phyloP scores from a whole-genome alignment of 2,329 filamentous ascomycete species.

The Pleochaeta shiraiana region DNA sequence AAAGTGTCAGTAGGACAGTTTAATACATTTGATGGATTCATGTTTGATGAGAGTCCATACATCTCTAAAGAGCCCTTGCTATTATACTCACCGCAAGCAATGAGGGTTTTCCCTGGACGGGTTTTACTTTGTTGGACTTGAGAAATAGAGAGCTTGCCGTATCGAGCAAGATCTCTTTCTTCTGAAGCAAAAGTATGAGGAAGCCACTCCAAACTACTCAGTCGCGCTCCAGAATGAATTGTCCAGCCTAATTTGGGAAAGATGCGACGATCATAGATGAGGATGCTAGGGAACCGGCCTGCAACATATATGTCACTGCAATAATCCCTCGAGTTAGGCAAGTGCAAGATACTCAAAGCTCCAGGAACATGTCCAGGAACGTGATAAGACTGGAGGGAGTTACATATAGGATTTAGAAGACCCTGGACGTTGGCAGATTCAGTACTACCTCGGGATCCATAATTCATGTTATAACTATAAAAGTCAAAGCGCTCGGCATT shows the following conservation, averaged over 20 bases:
- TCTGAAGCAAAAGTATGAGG: constrained; percentile 44
- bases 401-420: constrained; percentile 30
- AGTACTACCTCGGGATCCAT: constrained; percentile 9
- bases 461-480: constrained; percentile 14
- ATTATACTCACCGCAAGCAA: constrained; percentile 80
- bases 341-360: constrained; percentile 62
- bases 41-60: constrained; percentile 37
- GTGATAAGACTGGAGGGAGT: constrained; percentile 54
- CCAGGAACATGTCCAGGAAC: no score
- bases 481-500: constrained; percentile 8
- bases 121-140: constrained; percentile 31
- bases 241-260: constrained; percentile 60
- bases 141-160: constrained; percentile 31
- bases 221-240: constrained; percentile 58
- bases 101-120: constrained; percentile 38
- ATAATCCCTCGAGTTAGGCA: constrained; percentile 30
- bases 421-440: constrained; percentile 12
- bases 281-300: constrained; percentile 69
- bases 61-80: constrained; percentile 76
- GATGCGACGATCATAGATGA: constrained; percentile 73
- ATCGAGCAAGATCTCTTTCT: constrained; percentile 34
- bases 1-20: constrained; percentile 16
- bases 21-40: constrained; percentile 14
- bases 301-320: constrained; percentile 69
- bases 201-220: constrained; percentile 50